These are phyloP conservation scores for Martiniozyma abietophila DNA, from an alignment of 805 yeast genomes.

Conservation along the genomic window DNA sequence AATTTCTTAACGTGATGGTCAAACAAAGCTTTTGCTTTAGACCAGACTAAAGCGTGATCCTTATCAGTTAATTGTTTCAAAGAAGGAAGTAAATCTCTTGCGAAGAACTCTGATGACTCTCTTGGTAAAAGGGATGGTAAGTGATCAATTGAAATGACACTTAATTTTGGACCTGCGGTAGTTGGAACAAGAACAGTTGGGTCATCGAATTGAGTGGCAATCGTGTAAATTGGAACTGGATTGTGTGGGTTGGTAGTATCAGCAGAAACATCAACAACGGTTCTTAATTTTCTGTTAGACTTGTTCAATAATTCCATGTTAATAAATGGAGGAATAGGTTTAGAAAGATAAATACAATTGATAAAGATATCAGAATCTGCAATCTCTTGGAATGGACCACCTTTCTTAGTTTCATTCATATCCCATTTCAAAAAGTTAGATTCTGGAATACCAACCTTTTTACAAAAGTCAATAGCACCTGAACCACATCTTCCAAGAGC, in stretches of 20 bases:
- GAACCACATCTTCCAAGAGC: constrained; percentile 98
- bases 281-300: constrained; percentile 67
- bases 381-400: constrained; percentile 95
- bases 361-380: constrained; percentile 81
- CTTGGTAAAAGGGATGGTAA: constrained; percentile 93
- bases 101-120: constrained; percentile 90
- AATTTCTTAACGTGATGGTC: constrained; percentile 79
- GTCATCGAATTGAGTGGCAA: constrained; percentile 82
- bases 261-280: constrained; percentile 96
- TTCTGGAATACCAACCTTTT: constrained; percentile 81
- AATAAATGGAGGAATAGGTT: constrained; percentile 90
- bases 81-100: constrained; percentile 82
- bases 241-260: constrained; percentile 98
- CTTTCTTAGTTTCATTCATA: constrained; percentile 89
- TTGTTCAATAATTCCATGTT: constrained; percentile 57
- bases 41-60: constrained; percentile 83
- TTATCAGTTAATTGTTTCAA: constrained; percentile 78
- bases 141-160: constrained; percentile 94
- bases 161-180: constrained; percentile 71
- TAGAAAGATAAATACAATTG: constrained; percentile 90
- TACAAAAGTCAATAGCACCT: constrained; percentile 84
- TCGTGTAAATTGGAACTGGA: constrained; percentile 88
- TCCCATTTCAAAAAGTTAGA: constrained; percentile 87
- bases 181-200: constrained; percentile 86
- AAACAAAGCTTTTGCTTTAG: constrained; percentile 73